Evolutionary conservation across 2,329 filamentous ascomycete genomes (phyloP).

Genomic region (Ceratocystis colombiana): DNA sequence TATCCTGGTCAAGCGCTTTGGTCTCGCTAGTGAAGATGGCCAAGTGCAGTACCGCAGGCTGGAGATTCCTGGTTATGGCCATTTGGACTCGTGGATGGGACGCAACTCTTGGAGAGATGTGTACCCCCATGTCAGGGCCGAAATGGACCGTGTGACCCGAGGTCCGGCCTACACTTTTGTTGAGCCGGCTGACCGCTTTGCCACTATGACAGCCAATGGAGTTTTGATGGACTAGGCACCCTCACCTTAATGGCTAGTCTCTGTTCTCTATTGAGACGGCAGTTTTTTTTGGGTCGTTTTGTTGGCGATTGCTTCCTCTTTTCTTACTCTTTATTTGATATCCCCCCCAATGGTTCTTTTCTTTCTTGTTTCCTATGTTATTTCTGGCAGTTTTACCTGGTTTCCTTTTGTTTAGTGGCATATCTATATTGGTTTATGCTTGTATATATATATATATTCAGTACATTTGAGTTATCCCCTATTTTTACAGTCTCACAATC

Average conservation of each 20-base stretch:
- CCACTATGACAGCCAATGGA: conserved; percentile 35
- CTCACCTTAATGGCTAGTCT: neutral
- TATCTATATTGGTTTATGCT: neutral
- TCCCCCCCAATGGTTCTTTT: conserved; percentile 14
- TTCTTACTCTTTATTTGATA: conserved; percentile 7
- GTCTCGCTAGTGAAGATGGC: conserved; percentile 30
- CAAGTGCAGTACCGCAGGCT: conserved; percentile 41
- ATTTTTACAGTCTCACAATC: conserved; percentile 32
- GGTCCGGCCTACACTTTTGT: conserved; percentile 37
- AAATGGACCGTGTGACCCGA: conserved; percentile 44
- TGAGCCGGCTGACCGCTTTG: conserved; percentile 39
- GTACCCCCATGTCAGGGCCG: conserved; percentile 45
- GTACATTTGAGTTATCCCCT: neutral
- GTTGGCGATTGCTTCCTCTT: neutral
- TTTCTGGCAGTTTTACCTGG: conserved; percentile 10
- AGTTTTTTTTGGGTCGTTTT: conserved; percentile 6
- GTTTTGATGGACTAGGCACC: conserved; percentile 34
- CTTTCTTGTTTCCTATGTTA: conserved; percentile 15
- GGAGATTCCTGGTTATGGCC: conserved; percentile 49
- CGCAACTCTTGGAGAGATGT: conserved; percentile 49
- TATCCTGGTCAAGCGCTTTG: conserved; percentile 43
- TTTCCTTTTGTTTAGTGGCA: conserved; percentile 2
- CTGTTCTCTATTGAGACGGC: conserved; percentile 7
- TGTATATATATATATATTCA: conserved; percentile 4
- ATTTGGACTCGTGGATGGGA: conserved; percentile 55